Base-by-base conservation (phyloP, 257 asterid species). In the Plantago elongata region DNA sequence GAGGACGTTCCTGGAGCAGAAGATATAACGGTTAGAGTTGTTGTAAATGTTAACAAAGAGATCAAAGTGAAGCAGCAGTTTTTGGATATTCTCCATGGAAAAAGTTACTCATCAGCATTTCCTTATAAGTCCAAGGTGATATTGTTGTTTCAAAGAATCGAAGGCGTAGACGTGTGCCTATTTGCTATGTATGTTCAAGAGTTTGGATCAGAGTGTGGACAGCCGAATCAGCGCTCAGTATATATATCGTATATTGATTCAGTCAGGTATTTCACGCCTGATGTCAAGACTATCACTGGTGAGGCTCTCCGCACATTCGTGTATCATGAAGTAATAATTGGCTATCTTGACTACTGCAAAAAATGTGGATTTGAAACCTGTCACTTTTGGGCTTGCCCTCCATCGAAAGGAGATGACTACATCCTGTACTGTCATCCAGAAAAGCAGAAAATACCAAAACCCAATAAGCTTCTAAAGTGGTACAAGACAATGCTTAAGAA, bases 301-400 rank as follows among this genome's bases (percentile, higher is more conserved):
- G 89, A 78, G 75, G 88, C 86, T 74, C 84, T 88, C 55, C 92
- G 95, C 64, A 88, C 95, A 57, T 76, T 77, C 13, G 82, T 81
- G 46, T 85, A 88, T 78, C 89, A 88, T 12, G 92, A 88, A 79
- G 75, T 88, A 61, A 72, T 88, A 94, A 81, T 85, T 59, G 91
- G 92, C 54, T 88, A 88, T 78, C 89, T 85, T 45, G 89, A 81
- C 56, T 83, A 85, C 76, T 88, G 95, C 86, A 85, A 85, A 79
- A 77, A 46, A 57, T 76, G 61, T 45, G 96, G 96, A 61, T 88
- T 81, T 64, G 60, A 74, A 34, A 78, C 80, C 62, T 83, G 92
- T 78, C 79, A 85, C 45, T 70, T 88, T 74, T 88, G 95, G 95
- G 85, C 91, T 58, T 88, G 92, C 78, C 92, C 96, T 60, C 91